Evolutionary conservation across 257 asterid genomes (phyloP).

Genomic region (Linderniella brevidens): DNA sequence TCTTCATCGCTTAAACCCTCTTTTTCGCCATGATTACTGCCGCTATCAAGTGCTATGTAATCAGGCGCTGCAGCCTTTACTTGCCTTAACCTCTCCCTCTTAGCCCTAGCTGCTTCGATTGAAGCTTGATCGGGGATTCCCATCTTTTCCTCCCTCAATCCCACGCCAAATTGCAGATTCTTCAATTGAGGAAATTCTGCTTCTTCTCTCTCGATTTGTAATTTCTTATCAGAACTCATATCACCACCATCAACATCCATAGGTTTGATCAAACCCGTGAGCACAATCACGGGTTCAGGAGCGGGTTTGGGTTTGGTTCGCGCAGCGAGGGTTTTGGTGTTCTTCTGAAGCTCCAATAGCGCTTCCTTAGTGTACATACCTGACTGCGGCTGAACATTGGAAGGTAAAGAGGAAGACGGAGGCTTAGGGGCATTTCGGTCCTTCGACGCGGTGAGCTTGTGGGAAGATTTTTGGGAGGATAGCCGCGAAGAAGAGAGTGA

Average conservation of each 20-base stretch:
- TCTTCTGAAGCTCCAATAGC: conserved; percentile 89
- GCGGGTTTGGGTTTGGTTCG: conserved; percentile 31
- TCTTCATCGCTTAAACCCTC: conserved; percentile 98
- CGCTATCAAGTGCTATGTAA: conserved; percentile 74
- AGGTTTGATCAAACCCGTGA: conserved; percentile 77
- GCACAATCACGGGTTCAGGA: conserved; percentile 39
- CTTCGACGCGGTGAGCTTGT: conserved; percentile 44
- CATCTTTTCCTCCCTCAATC: conserved; percentile 23
- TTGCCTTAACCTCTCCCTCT: conserved; percentile 82
- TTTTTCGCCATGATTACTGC: conserved; percentile 92
- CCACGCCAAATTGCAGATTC: too few relatives aligned
- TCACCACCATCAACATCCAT: conserved; percentile 20
- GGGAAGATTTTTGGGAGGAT: conserved; percentile 31
- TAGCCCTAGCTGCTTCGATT: conserved; percentile 67
- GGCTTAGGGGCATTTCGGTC: conserved; percentile 35
- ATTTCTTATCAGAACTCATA: conserved; percentile 13
- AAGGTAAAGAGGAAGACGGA: conserved; percentile 36
- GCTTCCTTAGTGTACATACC: conserved; percentile 87
- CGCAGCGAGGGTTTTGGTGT: conserved; percentile 58
- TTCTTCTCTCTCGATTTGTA: conserved; percentile 17
- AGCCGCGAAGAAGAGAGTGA: conserved; percentile 31
- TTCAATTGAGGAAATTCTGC: conserved; percentile 23
- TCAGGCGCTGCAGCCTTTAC: conserved; percentile 73
- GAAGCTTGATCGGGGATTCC: conserved; percentile 53
- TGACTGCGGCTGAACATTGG: conserved; percentile 90